Base-by-base conservation (phyloP, 257 asterid species). In the Galeopsis tetrahit region DNA sequence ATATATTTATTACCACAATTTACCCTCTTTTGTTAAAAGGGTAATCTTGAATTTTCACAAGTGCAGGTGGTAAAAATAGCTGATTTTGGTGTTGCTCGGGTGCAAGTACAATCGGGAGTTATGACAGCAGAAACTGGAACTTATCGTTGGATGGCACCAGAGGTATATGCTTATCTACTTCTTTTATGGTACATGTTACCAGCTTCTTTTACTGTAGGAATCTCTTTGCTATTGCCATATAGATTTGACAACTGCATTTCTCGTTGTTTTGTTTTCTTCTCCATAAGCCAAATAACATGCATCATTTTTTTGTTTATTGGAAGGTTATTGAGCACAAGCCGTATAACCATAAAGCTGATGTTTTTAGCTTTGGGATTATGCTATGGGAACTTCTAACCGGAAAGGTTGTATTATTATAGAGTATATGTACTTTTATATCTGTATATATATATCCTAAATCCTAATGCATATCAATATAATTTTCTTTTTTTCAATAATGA, bases 81-180 rank as follows among this genome's bases (percentile, higher is more conserved):
- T 51, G 98, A 93, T 76, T 93, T 93, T 75, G 98, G 98, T 10
- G 79, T 93, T 71, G 93, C 98, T 48, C 78, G 96, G 66, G 89
- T 93, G 73, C 91, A 89, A 73, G 82, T 64, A 78, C 85, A 85
- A 77, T 86, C 97, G 4, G 98, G 98, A 48, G 81, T 91, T 67
- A 93, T 93, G 98, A 93, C 98, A 1, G 97, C 97, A 35, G 97
- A 93, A 80, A 93, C 97, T 3, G 98, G 98, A 74, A 90, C 98
- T 6, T 93, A 90, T 57, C 93, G 96, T 33, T 93, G 98, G 98
- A 93, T 93, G 98, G 96, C 98, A 67, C 98, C 98, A 0, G 98
- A 93, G 97, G 98, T 93, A 66, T 52, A 66, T 52, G 33, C 32
- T 66, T 59, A 13, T 68, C 32, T 57, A 8, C 61, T 34, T 28